phyloP scores from a whole-genome alignment of 106 monocot genomes.

The Apostasia shenzhenica region DNA sequence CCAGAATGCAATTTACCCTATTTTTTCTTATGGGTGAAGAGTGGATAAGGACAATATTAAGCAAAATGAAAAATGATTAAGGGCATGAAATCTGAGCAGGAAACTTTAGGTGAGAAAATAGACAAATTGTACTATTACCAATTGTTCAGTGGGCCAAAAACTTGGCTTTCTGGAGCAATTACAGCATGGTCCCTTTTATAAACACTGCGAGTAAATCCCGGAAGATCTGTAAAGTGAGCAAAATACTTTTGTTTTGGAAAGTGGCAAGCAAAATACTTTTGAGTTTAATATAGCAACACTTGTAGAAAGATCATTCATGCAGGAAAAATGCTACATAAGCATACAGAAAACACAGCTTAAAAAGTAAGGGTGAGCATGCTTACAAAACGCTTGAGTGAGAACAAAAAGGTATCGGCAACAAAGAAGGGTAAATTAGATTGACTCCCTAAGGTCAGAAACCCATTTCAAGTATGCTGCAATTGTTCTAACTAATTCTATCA shows the following conservation, averaged over 20 bases:
- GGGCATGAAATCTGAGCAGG: too few relatives aligned
- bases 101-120: background rate
- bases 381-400: background rate
- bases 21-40: too few relatives aligned
- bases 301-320: background rate
- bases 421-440: background rate
- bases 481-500: too few relatives aligned
- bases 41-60: too few relatives aligned
- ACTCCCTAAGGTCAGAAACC: too few relatives aligned
- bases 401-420: background rate
- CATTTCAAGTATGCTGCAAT: too few relatives aligned
- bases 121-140: slow-evolving; percentile 34
- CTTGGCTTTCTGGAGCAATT: slow-evolving; percentile 90
- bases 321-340: too few relatives aligned
- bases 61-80: too few relatives aligned
- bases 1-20: too few relatives aligned
- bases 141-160: slow-evolving; percentile 78
- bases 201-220: slow-evolving; percentile 86
- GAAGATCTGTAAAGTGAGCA: slow-evolving; percentile 58
- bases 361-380: background rate
- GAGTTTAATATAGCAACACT: background rate
- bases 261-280: background rate
- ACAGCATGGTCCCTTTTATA: slow-evolving; percentile 81
- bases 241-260: background rate
- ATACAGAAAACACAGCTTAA: background rate